These are phyloP conservation scores for Rosellinia necatrix DNA, from an alignment of 2,329 filamentous ascomycete genomes.

Conservation along the genomic window DNA sequence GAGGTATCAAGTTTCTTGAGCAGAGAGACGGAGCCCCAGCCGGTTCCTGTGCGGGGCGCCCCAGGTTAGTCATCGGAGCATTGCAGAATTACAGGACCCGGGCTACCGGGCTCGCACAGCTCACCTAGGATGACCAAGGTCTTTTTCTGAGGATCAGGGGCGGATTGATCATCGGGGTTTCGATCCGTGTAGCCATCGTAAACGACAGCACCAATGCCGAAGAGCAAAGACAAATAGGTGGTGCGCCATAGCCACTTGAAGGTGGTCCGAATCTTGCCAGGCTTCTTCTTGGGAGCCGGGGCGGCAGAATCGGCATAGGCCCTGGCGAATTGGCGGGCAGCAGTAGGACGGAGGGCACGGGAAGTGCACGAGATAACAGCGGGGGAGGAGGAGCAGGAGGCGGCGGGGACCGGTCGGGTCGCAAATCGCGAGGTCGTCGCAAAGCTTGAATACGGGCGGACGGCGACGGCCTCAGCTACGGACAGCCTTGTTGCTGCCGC, in stretches of 20 bases:
- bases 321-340: conserved; percentile 50
- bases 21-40: conserved; percentile 93
- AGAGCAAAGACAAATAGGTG: conserved; percentile 76
- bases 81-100: no score
- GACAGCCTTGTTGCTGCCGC: conserved; percentile 36
- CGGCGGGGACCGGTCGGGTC: conserved; percentile 38
- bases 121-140: conserved; percentile 93
- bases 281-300: conserved; percentile 54
- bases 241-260: conserved; percentile 84
- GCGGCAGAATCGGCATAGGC: conserved; percentile 57
- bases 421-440: conserved; percentile 36
- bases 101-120: conserved; percentile 26
- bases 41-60: conserved; percentile 69
- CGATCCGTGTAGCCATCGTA: conserved; percentile 85
- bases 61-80: conserved; percentile 23
- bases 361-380: conserved; percentile 43
- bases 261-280: conserved; percentile 66
- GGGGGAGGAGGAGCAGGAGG: no score
- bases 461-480: conserved; percentile 41
- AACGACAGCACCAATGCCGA: conserved; percentile 69
- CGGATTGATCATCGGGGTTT: conserved; percentile 78
- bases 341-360: conserved; percentile 33
- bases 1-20: conserved; percentile 98
- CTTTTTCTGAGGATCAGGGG: conserved; percentile 89
- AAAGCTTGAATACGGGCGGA: conserved; percentile 35